These are phyloP conservation scores for Nemania bipapillata DNA, from an alignment of 2,329 filamentous ascomycete species.

Conservation along the genomic window DNA sequence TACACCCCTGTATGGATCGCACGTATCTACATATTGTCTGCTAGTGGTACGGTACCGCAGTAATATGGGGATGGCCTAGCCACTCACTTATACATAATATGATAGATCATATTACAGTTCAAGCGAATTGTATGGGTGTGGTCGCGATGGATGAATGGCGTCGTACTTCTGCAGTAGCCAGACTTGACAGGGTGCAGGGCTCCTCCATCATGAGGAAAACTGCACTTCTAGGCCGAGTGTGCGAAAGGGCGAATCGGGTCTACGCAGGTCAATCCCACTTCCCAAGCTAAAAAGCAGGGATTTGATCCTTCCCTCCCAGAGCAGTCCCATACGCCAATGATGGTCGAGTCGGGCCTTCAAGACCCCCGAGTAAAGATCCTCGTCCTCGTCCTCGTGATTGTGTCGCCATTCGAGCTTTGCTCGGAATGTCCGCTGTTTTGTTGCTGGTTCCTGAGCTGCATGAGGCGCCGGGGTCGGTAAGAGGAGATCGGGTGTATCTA, in stretches of 20 bases:
- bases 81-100: not conserved
- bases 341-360: slow-evolving; percentile 91
- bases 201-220: slow-evolving; percentile 73
- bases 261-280: slow-evolving; percentile 82
- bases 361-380: slow-evolving; percentile 81
- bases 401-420: slow-evolving; percentile 64
- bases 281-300: slow-evolving; percentile 92
- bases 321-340: slow-evolving; percentile 81
- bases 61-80: not conserved
- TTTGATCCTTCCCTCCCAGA: slow-evolving; percentile 95
- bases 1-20: slow-evolving; percentile 1
- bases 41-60: not conserved
- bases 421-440: slow-evolving; percentile 59
- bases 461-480: slow-evolving; percentile 4
- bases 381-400: slow-evolving; percentile 44
- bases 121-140: not conserved
- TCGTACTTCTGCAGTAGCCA: too few species aligned
- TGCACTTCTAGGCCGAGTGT: slow-evolving; percentile 82
- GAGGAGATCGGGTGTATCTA: slow-evolving; percentile 24
- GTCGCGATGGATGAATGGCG: not conserved
- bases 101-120: not conserved
- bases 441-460: not conserved
- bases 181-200: not conserved
- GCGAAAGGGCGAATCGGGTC: slow-evolving; percentile 79
- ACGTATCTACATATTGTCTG: slow-evolving; percentile 9